Evolutionary conservation across 1,284 basidiomycete species (phyloP).

Genomic region (Sanghuangporus baumii): DNA sequence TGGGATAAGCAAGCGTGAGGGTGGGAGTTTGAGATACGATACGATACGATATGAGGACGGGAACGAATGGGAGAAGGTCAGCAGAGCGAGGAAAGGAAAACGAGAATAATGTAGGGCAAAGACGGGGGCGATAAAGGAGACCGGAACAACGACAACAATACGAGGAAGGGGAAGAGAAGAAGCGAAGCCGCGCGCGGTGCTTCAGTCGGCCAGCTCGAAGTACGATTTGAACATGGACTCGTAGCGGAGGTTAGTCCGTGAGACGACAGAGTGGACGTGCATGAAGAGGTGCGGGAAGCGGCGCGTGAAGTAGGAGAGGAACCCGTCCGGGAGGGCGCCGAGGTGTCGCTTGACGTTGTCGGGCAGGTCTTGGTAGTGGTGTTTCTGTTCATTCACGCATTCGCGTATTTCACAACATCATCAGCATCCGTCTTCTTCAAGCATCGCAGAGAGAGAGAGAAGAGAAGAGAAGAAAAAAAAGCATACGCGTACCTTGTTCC

Average conservation of each 20-base stretch:
- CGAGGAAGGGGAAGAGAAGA: not conserved
- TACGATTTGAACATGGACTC: slow-evolving; percentile 87
- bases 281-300: slow-evolving; percentile 90
- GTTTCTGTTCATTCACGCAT: slow-evolving; percentile 62
- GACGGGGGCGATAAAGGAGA: not conserved
- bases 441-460: too few species aligned
- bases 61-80: too few species aligned
- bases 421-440: too few species aligned
- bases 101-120: too few species aligned
- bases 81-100: too few species aligned
- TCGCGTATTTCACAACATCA: too few species aligned
- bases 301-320: slow-evolving; percentile 86
- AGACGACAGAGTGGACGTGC: slow-evolving; percentile 84
- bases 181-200: not conserved
- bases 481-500: slow-evolving; percentile 77
- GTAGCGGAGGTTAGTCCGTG: slow-evolving; percentile 54
- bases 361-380: slow-evolving; percentile 96
- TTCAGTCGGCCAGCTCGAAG: slow-evolving; percentile 62
- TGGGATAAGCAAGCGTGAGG: too few species aligned
- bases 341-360: slow-evolving; percentile 84
- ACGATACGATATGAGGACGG: too few species aligned
- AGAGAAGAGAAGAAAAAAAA: not conserved
- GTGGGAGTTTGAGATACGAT: too few species aligned
- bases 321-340: slow-evolving; percentile 89
- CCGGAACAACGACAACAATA: not conserved